Conservation (phyloP, 2,329 filamentous ascomycete species). For the Fusarium hainanense region DNA sequence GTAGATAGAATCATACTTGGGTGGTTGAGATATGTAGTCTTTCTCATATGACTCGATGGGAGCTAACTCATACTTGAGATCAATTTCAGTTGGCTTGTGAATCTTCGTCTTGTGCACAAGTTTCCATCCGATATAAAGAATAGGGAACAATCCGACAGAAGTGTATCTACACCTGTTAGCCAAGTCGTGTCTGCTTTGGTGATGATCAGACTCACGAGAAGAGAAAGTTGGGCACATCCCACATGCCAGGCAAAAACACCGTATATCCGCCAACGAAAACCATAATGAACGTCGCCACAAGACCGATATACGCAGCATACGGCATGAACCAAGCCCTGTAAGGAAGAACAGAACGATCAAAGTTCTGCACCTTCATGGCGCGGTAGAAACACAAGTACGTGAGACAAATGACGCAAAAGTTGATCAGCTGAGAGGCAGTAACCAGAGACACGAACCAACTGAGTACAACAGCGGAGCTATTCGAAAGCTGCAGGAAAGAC, state of each 20-base stretch:
- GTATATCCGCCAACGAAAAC: slow-evolving; percentile 80
- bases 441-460: slow-evolving; percentile 76
- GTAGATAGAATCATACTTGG: neutral
- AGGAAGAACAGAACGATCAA: slow-evolving; percentile 74
- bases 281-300: slow-evolving; percentile 74
- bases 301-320: slow-evolving; percentile 74
- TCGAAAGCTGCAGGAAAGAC: slow-evolving; percentile 78
- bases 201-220: slow-evolving; percentile 66
- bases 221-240: slow-evolving; percentile 76
- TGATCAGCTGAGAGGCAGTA: slow-evolving; percentile 80
- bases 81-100: slow-evolving; percentile 1
- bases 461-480: slow-evolving; percentile 73
- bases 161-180: slow-evolving; percentile 20
- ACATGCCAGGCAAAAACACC: slow-evolving; percentile 76
- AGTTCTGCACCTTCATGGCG: slow-evolving; percentile 74
- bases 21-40: slow-evolving; percentile 6
- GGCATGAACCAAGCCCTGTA: slow-evolving; percentile 78
- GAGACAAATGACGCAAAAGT: slow-evolving; percentile 75
- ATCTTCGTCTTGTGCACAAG: slow-evolving; percentile 18
- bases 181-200: fast-evolving
- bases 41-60: slow-evolving; percentile 16
- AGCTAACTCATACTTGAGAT: neutral
- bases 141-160: slow-evolving; percentile 6
- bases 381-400: slow-evolving; percentile 79
- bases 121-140: slow-evolving; percentile 18